phyloP scores from a whole-genome alignment of 176 grass and related monocot genomes.

The Ananas comosus region DNA sequence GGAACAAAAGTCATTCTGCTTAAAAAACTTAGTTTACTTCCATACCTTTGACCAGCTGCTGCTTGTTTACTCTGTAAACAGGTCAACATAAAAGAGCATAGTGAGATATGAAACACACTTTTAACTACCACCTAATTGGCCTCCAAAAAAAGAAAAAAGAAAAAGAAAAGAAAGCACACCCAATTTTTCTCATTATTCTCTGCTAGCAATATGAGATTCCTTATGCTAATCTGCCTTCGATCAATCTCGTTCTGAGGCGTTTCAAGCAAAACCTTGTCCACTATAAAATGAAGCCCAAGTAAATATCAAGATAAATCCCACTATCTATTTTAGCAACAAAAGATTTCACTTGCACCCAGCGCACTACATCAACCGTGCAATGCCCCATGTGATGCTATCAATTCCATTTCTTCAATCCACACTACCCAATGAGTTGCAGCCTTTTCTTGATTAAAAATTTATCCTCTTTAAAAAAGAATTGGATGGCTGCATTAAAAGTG shows the following conservation, averaged over 20 bases:
- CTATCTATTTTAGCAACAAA: not conserved
- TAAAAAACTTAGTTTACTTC: not conserved
- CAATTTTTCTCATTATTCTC: conserved; percentile 35
- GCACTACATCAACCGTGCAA: too few species aligned
- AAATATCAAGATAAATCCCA: not conserved
- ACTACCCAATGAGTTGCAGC: too few species aligned
- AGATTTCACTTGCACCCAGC: too few species aligned
- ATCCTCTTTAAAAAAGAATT: too few species aligned
- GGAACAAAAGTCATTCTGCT: too few species aligned
- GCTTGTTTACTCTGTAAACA: conserved; percentile 37
- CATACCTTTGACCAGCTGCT: conserved; percentile 36
- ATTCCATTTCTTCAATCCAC: too few species aligned
- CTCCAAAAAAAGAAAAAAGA: too few species aligned
- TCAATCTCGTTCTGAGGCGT: conserved; percentile 38
- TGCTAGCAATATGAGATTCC: conserved; percentile 52
- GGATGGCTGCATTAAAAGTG: too few species aligned
- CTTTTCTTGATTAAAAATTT: too few species aligned
- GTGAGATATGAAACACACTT: too few species aligned
- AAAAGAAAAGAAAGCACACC: conserved; percentile 20
- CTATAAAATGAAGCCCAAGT: conserved; percentile 19
- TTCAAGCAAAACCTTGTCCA: conserved; percentile 43
- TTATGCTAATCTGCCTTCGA: conserved; percentile 45
- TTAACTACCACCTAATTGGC: too few species aligned
- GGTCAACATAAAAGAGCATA: not conserved
- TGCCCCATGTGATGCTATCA: too few species aligned